phyloP scores from a whole-genome alignment of 2,329 filamentous ascomycete genomes.

The Reticulascus tulasneorum region DNA sequence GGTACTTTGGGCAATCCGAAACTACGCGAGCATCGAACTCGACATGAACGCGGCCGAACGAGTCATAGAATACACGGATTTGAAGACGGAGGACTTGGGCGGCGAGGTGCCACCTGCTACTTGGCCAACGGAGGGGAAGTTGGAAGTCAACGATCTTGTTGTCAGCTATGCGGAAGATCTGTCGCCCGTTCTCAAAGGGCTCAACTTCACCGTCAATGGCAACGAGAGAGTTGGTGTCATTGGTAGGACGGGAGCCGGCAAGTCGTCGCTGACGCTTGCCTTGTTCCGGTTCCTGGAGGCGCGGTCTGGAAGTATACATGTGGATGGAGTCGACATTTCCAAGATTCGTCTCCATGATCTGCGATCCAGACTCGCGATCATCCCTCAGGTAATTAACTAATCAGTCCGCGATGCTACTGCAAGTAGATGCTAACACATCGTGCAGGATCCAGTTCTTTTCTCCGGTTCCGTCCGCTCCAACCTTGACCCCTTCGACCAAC shows the following conservation, averaged over 20 bases:
- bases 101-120: slow-evolving; percentile 61
- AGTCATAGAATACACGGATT: slow-evolving; percentile 68
- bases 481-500: slow-evolving; percentile 70
- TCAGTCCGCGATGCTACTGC: neutral
- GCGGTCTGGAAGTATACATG: slow-evolving; percentile 58
- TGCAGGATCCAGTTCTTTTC: slow-evolving; percentile 73
- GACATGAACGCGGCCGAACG: slow-evolving; percentile 78
- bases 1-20: slow-evolving; percentile 62
- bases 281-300: slow-evolving; percentile 76
- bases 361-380: slow-evolving; percentile 72
- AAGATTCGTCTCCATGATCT: slow-evolving; percentile 67
- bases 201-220: slow-evolving; percentile 62
- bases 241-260: slow-evolving; percentile 74
- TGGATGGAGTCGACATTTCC: slow-evolving; percentile 73
- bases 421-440: slow-evolving; percentile 8
- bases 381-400: slow-evolving; percentile 56
- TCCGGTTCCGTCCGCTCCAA: slow-evolving; percentile 74
- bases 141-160: slow-evolving; percentile 71
- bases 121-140: slow-evolving; percentile 70
- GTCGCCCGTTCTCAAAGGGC: slow-evolving; percentile 64
- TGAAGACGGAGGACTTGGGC: slow-evolving; percentile 62
- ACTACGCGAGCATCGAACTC: slow-evolving; percentile 68
- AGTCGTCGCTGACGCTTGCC: slow-evolving; percentile 70
- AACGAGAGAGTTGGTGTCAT: slow-evolving; percentile 74
- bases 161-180: slow-evolving; percentile 69